Base-by-base conservation (phyloP, 805 yeast genomes). In the Starmerella etchellsii region DNA sequence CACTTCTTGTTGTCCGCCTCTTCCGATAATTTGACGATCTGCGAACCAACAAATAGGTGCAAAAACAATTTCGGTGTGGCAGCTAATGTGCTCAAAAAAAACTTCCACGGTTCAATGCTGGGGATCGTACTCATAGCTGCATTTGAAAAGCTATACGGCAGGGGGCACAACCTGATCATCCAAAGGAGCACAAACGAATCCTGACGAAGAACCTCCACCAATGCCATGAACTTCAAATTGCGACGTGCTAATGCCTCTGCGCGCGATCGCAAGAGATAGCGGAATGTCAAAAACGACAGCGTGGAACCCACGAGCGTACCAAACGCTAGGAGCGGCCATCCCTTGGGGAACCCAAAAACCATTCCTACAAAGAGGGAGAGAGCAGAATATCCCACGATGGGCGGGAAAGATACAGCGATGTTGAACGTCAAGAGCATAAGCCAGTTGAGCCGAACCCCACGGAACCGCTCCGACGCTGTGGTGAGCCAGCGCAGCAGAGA, bases 71-170 rank as follows among this genome's bases (percentile, higher is more conserved):
- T 91, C 7, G 97, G 97, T 0, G 94, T 74, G 2, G 94, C 75
- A 26, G 83, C 57, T 0, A 74, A 48, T 20, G 85, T 78, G 1
- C 95, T 94, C 25, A 77, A 54, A 2, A 76, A 63, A 57, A 80
- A 88, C 21, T 76, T 74, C 31, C 59, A 46, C 2, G 76, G 62
- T 0, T 78, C 66, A 11, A 88, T 68, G 15, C 82, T 80, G 0
- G 93, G 95, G 13, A 88, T 72, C 2, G 93, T 78, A 9, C 94
- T 91, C 49, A 91, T 67, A 0, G 94, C 96, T 3, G 95, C 96
- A 54, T 88, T 88, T 0, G 91, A 78, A 25, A 88, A 64, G 2
- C 95, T 84, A 57, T 85, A 91, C 0, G 97, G 97, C 53, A 88
- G 70, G 0, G 98, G 98, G 51, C 95, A 84, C 42, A 88, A 59